Evolutionary conservation across 2,329 filamentous ascomycete species (phyloP).

Genomic region (Lizonia empirigonia): DNA sequence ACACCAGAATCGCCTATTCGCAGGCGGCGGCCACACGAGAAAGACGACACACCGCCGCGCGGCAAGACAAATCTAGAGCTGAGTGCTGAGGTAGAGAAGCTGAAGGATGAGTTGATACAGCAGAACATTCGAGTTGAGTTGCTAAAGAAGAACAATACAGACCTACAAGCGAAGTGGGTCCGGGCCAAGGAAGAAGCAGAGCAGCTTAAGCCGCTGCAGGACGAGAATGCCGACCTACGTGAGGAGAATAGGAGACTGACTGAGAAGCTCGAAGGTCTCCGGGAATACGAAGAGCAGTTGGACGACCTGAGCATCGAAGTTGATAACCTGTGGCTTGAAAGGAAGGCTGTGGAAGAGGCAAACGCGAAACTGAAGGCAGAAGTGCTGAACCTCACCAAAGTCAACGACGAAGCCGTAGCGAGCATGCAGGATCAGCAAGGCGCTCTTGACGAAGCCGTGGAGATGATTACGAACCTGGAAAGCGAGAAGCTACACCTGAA

Average conservation of each 20-base stretch:
- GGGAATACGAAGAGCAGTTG: conserved; percentile 24
- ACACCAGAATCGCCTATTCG: conserved; percentile 36
- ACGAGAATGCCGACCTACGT: conserved; percentile 35
- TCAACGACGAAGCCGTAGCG: conserved; percentile 35
- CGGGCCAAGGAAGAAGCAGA: conserved; percentile 32
- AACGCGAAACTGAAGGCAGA: conserved; percentile 32
- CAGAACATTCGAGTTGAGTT: conserved; percentile 42
- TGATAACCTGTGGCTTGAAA: conserved; percentile 21
- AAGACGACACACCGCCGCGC: conserved; percentile 24
- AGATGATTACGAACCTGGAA: conserved; percentile 39
- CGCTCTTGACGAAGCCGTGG: conserved; percentile 43
- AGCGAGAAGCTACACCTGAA: conserved; percentile 32
- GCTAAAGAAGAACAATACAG: conserved; percentile 38
- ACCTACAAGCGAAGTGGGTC: conserved; percentile 36
- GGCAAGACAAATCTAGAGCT: conserved; percentile 38
- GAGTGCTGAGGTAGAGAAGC: conserved; percentile 33
- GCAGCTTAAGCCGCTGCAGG: conserved; percentile 34
- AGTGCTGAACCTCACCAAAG: conserved; percentile 32
- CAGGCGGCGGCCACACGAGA: conserved; percentile 35
- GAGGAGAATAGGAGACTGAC: conserved; percentile 31
- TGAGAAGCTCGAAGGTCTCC: conserved; percentile 28
- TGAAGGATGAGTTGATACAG: conserved; percentile 38
- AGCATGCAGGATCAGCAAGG: conserved; percentile 34
- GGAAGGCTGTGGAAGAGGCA: conserved; percentile 21
- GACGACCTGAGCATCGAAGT: conserved; percentile 24